Evolutionary conservation across 1,139 yeast genomes (phyloP).

Genomic region (Zygosaccharomyces pseudobailii): DNA sequence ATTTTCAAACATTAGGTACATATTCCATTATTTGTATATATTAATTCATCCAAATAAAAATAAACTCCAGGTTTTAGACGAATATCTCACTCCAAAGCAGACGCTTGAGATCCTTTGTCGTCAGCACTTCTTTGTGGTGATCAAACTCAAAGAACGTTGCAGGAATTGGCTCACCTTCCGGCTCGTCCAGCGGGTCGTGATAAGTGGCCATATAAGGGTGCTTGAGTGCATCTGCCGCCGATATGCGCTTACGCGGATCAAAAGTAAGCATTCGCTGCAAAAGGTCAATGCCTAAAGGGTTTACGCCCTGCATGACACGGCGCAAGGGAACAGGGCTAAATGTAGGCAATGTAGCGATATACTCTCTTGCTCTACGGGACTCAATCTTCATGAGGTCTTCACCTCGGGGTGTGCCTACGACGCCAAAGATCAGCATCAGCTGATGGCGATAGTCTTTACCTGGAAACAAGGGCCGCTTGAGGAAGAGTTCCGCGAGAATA

Average conservation of each 20-base stretch:
- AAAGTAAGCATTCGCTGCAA: conserved; percentile 70
- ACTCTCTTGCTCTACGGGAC: conserved; percentile 80
- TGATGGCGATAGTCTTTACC: conserved; percentile 95
- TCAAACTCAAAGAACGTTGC: conserved; percentile 82
- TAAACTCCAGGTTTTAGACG: conserved; percentile 4
- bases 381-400: conserved; percentile 79
- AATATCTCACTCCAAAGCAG: conserved; percentile 57
- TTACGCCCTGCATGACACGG: conserved; percentile 47
- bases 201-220: conserved; percentile 80
- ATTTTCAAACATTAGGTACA: too few species aligned
- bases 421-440: conserved; percentile 77
- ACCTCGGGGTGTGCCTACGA: conserved; percentile 82
- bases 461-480: conserved; percentile 85
- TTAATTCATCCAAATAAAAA: neutral
- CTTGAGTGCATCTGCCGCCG: conserved; percentile 71
- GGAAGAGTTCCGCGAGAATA: conserved; percentile 85
- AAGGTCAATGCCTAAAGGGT: conserved; percentile 73
- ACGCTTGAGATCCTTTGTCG: conserved; percentile 63
- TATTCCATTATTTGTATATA: neutral
- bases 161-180: conserved; percentile 67
- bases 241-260: conserved; percentile 72
- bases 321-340: conserved; percentile 53
- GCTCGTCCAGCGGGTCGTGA: conserved; percentile 84
- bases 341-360: conserved; percentile 65
- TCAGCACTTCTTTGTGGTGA: conserved; percentile 62